Evolutionary conservation across 805 yeast species (phyloP).

Genomic region (Lipomyces yamadae): DNA sequence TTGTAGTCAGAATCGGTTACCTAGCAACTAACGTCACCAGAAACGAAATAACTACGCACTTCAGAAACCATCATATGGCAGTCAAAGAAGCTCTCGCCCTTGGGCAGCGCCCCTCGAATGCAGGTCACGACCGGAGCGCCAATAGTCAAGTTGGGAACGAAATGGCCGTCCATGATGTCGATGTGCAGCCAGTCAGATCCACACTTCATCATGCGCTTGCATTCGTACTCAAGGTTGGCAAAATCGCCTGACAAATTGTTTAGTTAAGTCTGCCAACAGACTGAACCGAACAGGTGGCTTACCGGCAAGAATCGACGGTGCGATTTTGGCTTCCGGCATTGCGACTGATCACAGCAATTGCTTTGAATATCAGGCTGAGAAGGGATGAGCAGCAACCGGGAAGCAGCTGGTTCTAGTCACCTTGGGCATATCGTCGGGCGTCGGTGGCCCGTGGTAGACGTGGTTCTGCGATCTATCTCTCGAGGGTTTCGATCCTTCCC

Average conservation of each 20-base stretch:
- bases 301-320: slow-evolving; percentile 92
- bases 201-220: slow-evolving; percentile 75
- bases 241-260: slow-evolving; percentile 58
- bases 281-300: slow-evolving; percentile 7
- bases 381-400: neutral
- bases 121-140: slow-evolving; percentile 89
- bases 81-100: slow-evolving; percentile 72
- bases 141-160: slow-evolving; percentile 93
- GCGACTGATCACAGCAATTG: slow-evolving; percentile 9
- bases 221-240: slow-evolving; percentile 84
- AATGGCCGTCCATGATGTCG: slow-evolving; percentile 98
- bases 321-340: slow-evolving; percentile 83
- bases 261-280: neutral
- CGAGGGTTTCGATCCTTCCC: too few species aligned
- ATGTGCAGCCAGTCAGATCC: slow-evolving; percentile 97
- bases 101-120: slow-evolving; percentile 77
- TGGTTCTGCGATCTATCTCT: too few species aligned
- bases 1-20: neutral
- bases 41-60: slow-evolving; percentile 17
- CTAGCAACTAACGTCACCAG: neutral
- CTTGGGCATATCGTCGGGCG: too few species aligned
- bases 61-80: slow-evolving; percentile 97
- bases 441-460: too few species aligned
- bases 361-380: neutral
- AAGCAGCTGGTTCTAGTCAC: neutral